These are phyloP conservation scores for Nematocida displodere DNA, from an alignment of 371 early-diverging fungal species.

Conservation along the genomic window DNA sequence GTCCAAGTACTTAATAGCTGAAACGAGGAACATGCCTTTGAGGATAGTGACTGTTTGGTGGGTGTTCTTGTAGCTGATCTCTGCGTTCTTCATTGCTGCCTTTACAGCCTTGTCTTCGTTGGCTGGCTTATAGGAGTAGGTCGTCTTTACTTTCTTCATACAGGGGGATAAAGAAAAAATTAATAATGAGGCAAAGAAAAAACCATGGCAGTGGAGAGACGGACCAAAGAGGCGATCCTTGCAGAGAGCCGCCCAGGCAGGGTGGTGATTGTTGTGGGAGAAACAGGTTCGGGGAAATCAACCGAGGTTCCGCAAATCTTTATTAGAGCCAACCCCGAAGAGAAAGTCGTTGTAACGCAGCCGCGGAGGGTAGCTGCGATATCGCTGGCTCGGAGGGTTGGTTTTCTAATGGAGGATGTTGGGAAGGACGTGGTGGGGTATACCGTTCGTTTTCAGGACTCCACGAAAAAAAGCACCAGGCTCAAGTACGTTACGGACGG, in stretches of 20 bases:
- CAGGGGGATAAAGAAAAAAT: conserved; percentile 29
- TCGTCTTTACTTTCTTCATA: conserved; percentile 46
- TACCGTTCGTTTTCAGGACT: conserved; percentile 62
- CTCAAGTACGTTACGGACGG: conserved; percentile 64
- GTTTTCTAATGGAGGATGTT: not conserved
- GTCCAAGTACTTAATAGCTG: conserved; percentile 85
- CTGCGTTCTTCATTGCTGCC: conserved; percentile 59
- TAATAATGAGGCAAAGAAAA: conserved; percentile 31
- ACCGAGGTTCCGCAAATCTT: conserved; percentile 63
- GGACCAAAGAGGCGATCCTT: conserved; percentile 43
- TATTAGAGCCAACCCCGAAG: not conserved
- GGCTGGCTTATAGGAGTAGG: conserved; percentile 39
- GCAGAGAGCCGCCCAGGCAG: conserved; percentile 27
- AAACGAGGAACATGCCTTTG: conserved; percentile 79
- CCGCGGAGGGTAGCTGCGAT: conserved; percentile 66
- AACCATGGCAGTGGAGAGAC: conserved; percentile 35
- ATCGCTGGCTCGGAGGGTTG: conserved; percentile 53
- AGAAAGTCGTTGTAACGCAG: conserved; percentile 60
- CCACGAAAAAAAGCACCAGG: conserved; percentile 18
- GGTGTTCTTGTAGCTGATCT: conserved; percentile 78
- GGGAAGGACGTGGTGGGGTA: conserved; percentile 56
- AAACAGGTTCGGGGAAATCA: conserved; percentile 66
- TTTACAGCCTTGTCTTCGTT: conserved; percentile 59
- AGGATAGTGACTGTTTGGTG: conserved; percentile 89
- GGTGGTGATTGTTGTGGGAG: conserved; percentile 61